These are phyloP conservation scores for Penicillium waksmanii DNA, from an alignment of 495 filamentous ascomycete species.

Conservation along the genomic window DNA sequence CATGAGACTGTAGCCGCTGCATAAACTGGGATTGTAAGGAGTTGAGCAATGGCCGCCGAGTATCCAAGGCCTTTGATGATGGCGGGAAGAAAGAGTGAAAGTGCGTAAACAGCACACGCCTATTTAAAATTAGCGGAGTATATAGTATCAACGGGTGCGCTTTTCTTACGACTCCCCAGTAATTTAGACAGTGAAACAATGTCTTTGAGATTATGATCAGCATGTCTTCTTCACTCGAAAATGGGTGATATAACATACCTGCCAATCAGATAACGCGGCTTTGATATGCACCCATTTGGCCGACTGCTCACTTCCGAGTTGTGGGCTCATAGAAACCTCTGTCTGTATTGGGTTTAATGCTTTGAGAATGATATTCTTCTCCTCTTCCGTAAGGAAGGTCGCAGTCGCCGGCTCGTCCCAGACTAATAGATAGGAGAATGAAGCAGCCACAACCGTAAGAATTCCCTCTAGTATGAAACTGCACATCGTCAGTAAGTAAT, in stretches of 20 bases:
- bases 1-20: constrained; percentile 15
- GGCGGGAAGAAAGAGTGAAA: constrained; percentile 17
- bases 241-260: neutral
- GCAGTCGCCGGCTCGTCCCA: constrained; percentile 18
- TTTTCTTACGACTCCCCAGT: constrained; percentile 17
- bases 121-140: neutral
- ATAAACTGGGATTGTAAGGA: constrained; percentile 18
- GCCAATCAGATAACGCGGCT: constrained; percentile 10
- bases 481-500: neutral
- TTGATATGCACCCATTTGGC: constrained; percentile 13
- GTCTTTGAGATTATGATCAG: constrained; percentile 1
- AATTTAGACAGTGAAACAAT: constrained; percentile 10
- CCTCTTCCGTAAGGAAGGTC: constrained; percentile 11
- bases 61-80: constrained; percentile 17
- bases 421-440: constrained; percentile 6
- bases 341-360: constrained; percentile 7
- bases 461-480: constrained; percentile 18
- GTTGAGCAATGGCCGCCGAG: constrained; percentile 13
- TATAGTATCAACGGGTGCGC: neutral
- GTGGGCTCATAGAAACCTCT: constrained; percentile 1
- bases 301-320: constrained; percentile 8
- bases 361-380: constrained; percentile 6
- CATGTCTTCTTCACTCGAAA: neutral
- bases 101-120: constrained; percentile 13
- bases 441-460: constrained; percentile 13